These are phyloP conservation scores for Cystofilobasidium ferigula DNA, from an alignment of 768 basidiomycete genomes.

Conservation along the genomic window DNA sequence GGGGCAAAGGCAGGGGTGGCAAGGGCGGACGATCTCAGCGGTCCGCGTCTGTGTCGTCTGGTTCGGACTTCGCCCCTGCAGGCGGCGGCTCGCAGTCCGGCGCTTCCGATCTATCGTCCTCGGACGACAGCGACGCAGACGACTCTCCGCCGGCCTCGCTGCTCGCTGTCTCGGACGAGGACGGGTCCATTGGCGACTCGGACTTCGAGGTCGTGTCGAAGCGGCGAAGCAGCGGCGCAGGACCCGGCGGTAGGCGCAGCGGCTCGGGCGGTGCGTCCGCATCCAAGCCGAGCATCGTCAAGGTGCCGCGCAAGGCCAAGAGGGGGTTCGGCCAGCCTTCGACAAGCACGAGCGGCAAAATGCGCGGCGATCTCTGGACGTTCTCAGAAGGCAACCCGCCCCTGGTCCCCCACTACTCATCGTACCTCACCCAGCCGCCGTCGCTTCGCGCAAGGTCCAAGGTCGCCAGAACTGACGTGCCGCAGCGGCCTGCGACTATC, in stretches of 20 bases:
- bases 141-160: background rate
- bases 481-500: slow-evolving; percentile 2
- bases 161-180: background rate
- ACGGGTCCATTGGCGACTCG: background rate
- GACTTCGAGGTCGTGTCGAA: background rate
- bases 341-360: background rate
- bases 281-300: background rate
- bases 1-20: background rate
- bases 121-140: background rate
- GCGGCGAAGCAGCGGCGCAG: background rate
- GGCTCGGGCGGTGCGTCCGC: background rate
- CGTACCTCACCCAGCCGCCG: slow-evolving; percentile 6
- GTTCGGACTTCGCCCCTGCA: background rate
- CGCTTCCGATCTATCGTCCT: background rate
- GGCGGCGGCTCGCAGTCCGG: background rate
- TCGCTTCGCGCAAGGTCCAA: background rate
- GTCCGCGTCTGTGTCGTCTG: background rate
- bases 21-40: background rate
- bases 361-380: background rate
- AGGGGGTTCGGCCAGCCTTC: background rate
- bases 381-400: slow-evolving; percentile 22
- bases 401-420: slow-evolving; percentile 15
- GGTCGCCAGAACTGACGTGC: background rate
- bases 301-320: background rate
- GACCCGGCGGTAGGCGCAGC: background rate